A percentile compares a stretch with the other conserved stretches of the same genome.
Conservation (phyloP, 2,329 filamentous ascomycete genomes). For the Hypoxylon sp. region DNA sequence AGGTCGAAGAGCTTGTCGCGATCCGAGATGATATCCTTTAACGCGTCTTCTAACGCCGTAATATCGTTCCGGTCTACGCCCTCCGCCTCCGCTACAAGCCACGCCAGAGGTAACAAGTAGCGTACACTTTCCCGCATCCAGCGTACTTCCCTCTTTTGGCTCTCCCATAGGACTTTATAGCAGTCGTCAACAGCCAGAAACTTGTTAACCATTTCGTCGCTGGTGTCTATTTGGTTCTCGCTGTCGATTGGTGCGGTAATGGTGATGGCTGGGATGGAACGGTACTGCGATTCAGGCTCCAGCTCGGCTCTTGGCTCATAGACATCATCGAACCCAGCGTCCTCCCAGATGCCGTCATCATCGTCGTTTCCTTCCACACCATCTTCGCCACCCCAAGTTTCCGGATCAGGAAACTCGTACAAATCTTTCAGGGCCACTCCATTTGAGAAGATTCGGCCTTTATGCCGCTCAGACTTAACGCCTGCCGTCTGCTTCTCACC, state of each 20-base stretch:
- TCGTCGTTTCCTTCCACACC: constrained; percentile 14
- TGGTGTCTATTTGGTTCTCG: neutral
- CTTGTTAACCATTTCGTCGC: constrained; percentile 3
- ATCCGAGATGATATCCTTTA: constrained; percentile 44
- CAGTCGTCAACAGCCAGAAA: constrained; percentile 26
- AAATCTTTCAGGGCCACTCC: neutral
- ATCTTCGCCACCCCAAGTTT: constrained; percentile 15
- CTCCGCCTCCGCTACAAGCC: constrained; percentile 40
- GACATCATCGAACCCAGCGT: constrained; percentile 26
- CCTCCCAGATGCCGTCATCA: constrained; percentile 28
- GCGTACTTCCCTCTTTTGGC: constrained; percentile 28
- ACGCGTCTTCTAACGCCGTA: constrained; percentile 7
- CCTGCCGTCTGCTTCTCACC: neutral
- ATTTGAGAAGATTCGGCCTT: constrained; percentile 24
- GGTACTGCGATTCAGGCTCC: neutral
- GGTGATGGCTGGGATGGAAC: constrained; percentile 26
- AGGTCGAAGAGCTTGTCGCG: constrained; percentile 36
- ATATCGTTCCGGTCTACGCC: constrained; percentile 33
- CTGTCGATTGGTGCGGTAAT: constrained; percentile 30
- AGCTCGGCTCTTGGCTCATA: neutral
- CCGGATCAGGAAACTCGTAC: constrained; percentile 37
- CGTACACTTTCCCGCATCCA: neutral
- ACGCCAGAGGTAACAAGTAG: constrained; percentile 37
- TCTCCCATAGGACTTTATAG: constrained; percentile 34
- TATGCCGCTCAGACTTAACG: constrained; percentile 30